A percentile compares a stretch with the other conserved stretches of the same genome.
These are phyloP conservation scores for Geotrichum reessii DNA, from an alignment of 1,139 yeast species.

Conservation along the genomic window DNA sequence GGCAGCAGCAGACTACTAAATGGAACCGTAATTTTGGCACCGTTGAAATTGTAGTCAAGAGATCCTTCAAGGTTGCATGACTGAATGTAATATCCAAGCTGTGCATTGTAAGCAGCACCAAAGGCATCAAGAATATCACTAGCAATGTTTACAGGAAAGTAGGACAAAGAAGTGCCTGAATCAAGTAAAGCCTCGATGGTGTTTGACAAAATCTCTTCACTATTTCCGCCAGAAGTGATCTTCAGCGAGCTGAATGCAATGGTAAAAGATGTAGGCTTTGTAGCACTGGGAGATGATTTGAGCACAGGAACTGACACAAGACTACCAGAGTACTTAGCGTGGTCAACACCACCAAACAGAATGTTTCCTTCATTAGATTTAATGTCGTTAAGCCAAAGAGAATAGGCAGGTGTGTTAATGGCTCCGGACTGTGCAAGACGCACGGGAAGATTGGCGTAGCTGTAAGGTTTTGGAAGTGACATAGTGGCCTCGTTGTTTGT, in stretches of 20 bases:
- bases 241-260: slow-evolving; percentile 17
- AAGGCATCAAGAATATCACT: slow-evolving; percentile 16
- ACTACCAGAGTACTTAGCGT: slow-evolving; percentile 47
- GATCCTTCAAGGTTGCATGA: slow-evolving; percentile 24
- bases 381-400: slow-evolving; percentile 47
- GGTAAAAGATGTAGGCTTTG: slow-evolving; percentile 16
- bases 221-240: slow-evolving; percentile 11
- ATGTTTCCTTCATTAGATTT: slow-evolving; percentile 45
- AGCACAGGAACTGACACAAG: slow-evolving; percentile 33
- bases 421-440: slow-evolving; percentile 45
- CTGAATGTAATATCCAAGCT: slow-evolving; percentile 26
- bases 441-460: slow-evolving; percentile 43
- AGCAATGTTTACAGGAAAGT: slow-evolving; percentile 26
- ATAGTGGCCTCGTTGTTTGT: slow-evolving; percentile 23
- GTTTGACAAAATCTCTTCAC: slow-evolving; percentile 1
- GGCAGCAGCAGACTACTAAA: slow-evolving; percentile 34
- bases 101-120: slow-evolving; percentile 18
- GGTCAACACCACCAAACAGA: slow-evolving; percentile 56
- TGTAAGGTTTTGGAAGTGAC: slow-evolving; percentile 20
- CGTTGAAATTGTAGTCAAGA: slow-evolving; percentile 46
- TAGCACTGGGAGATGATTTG: slow-evolving; percentile 10
- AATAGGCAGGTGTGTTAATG: slow-evolving; percentile 47
- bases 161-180: slow-evolving; percentile 32
- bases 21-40: slow-evolving; percentile 43
- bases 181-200: slow-evolving; percentile 29